A percentile compares a stretch with the other conserved stretches of the same genome.
These are phyloP conservation scores for Inga laurina DNA, from an alignment of 306 rosid genomes.

Conservation along the genomic window DNA sequence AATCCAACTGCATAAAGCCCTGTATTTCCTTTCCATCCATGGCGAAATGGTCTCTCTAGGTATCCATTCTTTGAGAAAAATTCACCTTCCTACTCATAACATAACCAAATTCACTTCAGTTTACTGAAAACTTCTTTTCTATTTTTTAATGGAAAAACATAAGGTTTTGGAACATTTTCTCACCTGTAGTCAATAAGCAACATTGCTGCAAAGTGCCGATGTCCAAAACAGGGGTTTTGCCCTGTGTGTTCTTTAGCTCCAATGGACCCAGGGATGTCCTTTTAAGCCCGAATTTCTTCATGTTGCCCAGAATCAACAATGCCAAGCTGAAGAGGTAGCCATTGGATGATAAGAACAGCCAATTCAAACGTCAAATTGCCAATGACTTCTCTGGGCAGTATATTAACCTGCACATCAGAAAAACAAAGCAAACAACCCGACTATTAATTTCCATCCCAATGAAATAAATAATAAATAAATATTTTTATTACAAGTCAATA, in stretches of 20 bases:
- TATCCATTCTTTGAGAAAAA: conserved; percentile 60
- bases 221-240: conserved; percentile 95
- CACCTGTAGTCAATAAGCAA: conserved; percentile 96
- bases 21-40: conserved; percentile 67
- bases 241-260: conserved; percentile 64
- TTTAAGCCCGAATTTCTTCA: conserved; percentile 64
- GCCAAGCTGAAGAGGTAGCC: conserved; percentile 85
- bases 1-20: conserved; percentile 93
- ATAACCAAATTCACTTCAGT: conserved; percentile 18
- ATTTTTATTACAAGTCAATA: not conserved
- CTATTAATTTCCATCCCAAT: not conserved
- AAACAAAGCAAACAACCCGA: conserved; percentile 38
- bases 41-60: too few relatives aligned
- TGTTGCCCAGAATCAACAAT: conserved; percentile 68
- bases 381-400: conserved; percentile 70
- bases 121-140: not conserved
- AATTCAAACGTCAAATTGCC: conserved; percentile 83
- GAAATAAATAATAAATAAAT: not conserved
- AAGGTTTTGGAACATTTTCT: conserved; percentile 35
- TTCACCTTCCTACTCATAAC: conserved; percentile 67
- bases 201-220: conserved; percentile 88
- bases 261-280: conserved; percentile 78
- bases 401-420: conserved; percentile 61
- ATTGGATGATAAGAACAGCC: conserved; percentile 68
- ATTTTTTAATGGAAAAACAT: not conserved